Evolutionary conservation across 2,329 filamentous ascomycete species (phyloP).

Genomic region (Microsporum audouinii): DNA sequence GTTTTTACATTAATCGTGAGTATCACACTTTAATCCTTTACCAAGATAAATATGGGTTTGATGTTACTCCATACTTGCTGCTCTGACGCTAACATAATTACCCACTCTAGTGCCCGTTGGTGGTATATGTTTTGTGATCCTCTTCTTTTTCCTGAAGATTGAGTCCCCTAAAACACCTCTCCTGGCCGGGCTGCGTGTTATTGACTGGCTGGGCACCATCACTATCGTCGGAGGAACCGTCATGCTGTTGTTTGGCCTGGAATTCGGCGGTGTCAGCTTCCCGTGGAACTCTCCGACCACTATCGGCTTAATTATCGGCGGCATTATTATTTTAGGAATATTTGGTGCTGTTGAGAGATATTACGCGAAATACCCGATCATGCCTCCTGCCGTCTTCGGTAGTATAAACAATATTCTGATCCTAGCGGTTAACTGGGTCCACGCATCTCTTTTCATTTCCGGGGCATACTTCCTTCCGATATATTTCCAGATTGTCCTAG

Average conservation of each 20-base stretch:
- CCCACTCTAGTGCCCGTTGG: conserved; percentile 42
- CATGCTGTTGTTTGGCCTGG: conserved; percentile 76
- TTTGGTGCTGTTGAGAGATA: conserved; percentile 66
- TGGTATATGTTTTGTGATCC: conserved; percentile 46
- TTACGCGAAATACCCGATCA: conserved; percentile 63
- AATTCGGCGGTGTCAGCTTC: conserved; percentile 65
- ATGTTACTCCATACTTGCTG: not conserved
- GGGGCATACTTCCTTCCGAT: conserved; percentile 70
- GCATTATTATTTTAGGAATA: conserved; percentile 48
- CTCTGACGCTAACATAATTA: not conserved
- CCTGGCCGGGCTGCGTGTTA: conserved; percentile 45
- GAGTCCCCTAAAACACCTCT: conserved; percentile 51
- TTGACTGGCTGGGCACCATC: conserved; percentile 54
- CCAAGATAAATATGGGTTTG: not conserved
- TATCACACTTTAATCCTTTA: not conserved
- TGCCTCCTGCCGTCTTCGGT: conserved; percentile 61
- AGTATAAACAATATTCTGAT: conserved; percentile 54
- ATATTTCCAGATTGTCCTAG: conserved; percentile 69
- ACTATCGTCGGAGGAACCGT: conserved; percentile 64
- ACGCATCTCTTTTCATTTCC: conserved; percentile 67
- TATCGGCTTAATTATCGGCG: conserved; percentile 67
- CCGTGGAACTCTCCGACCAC: conserved; percentile 67
- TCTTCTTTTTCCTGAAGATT: conserved; percentile 50
- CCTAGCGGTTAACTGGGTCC: conserved; percentile 56
- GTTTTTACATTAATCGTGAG: conserved; percentile 49